Base-by-base conservation (phyloP, 768 basidiomycete genomes). In the Piloderma croceum region DNA sequence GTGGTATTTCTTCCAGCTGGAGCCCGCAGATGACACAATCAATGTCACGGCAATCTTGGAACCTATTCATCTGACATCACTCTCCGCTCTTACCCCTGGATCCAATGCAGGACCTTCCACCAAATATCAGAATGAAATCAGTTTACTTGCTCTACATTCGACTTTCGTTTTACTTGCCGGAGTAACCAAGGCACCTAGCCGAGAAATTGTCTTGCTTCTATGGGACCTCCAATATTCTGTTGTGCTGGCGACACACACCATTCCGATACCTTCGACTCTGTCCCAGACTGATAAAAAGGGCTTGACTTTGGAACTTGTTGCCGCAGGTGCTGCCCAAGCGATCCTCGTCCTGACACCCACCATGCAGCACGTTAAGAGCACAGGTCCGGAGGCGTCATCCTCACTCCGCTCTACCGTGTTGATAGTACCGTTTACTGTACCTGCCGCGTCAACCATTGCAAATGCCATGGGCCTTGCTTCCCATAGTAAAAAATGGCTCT, bases 201-300 rank as follows among this genome's bases (percentile, higher is more conserved):
- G 44, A 19, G 74, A 76, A 42, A 64, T 83, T 38, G 61, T 64
- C 12, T 57, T 84, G 21, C 73, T 79, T 13, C 56, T 84, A 21
- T 84, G 83, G 81, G 82, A 85, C 46, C 61, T 84, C 17, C 77
- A 77, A 44, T 85, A 79, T 47, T 75, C 76, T 13, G 74, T 83
- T 24, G 60, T 84, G 18, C 65, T 85, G n/a, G 64, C 78, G 2
- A 67, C 70, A 5, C 70, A 79, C 27, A 53, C 60, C 6, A 59
- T 82, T 31, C 56, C 78, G 2, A 54, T 77, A 11, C 78, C 83
- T 1, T 60, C 72, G 1, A 52, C 67, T 17, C 43, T 76, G 12
- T 49, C 62, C 0, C 42, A 56, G 36, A 53, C 57, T 2, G 51
- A 61, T 21, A 50, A 52, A 19, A 37, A 57, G 15, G 46, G 53